Conservation (phyloP, 2,329 filamentous ascomycete species). For the Epicoccum sorghinum region DNA sequence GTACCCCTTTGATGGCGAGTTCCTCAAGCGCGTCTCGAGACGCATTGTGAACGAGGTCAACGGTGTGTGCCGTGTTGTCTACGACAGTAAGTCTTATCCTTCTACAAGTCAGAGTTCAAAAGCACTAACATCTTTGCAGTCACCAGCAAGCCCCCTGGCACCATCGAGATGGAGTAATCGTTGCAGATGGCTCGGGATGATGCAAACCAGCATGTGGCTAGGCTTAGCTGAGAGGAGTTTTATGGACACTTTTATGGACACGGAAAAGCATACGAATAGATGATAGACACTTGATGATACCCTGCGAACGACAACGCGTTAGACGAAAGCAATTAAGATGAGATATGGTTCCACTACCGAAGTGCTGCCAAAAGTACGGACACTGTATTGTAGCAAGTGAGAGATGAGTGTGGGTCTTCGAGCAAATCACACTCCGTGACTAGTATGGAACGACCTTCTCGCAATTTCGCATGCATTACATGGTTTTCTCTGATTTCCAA, state of each 20-base stretch:
- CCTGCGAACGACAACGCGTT: slow-evolving; percentile 22
- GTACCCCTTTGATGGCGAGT: slow-evolving; percentile 68
- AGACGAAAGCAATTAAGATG: slow-evolving; percentile 16
- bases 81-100: slow-evolving; percentile 62
- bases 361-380: slow-evolving; percentile 30
- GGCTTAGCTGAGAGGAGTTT: slow-evolving; percentile 1
- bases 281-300: slow-evolving; percentile 35
- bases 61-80: slow-evolving; percentile 73
- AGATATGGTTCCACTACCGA: slow-evolving; percentile 16
- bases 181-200: background rate
- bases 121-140: slow-evolving; percentile 45
- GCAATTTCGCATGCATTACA: no score
- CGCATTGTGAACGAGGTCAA: slow-evolving; percentile 79
- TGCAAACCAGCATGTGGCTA: slow-evolving; percentile 1
- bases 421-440: background rate
- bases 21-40: slow-evolving; percentile 69
- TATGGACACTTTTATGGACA: background rate
- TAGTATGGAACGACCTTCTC: no score
- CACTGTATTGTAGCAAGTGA: background rate
- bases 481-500: no score
- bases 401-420: background rate
- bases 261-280: slow-evolving; percentile 26
- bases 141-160: slow-evolving; percentile 71
- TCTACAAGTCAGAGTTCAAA: background rate
- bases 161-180: slow-evolving; percentile 75